These are phyloP conservation scores for Glebionis coronaria DNA, from an alignment of 129 eudicot species.

Conservation along the genomic window DNA sequence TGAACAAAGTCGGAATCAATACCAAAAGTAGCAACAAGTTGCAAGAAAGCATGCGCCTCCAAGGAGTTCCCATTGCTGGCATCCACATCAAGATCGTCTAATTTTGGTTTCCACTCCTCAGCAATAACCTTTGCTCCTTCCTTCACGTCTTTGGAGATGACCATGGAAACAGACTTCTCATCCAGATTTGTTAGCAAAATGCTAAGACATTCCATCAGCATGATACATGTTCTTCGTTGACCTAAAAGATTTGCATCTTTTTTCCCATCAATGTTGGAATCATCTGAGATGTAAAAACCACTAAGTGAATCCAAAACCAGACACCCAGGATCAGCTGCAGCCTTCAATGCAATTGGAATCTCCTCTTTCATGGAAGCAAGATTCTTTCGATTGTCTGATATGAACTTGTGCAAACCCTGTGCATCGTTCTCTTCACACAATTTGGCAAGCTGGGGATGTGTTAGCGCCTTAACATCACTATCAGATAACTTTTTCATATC, in stretches of 20 bases:
- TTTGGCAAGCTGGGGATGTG: slow-evolving; percentile 75
- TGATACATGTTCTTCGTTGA: slow-evolving; percentile 81
- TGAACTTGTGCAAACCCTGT: slow-evolving; percentile 79
- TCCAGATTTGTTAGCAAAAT: slow-evolving; percentile 47
- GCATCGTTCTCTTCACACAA: slow-evolving; percentile 78
- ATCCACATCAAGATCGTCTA: slow-evolving; percentile 89
- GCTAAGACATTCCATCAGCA: slow-evolving; percentile 95
- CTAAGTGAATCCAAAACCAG: slow-evolving; percentile 82
- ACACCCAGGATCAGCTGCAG: slow-evolving; percentile 75
- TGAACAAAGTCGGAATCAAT: slow-evolving; percentile 79
- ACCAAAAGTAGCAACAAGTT: slow-evolving; percentile 83
- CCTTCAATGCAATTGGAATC: slow-evolving; percentile 79
- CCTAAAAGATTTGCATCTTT: slow-evolving; percentile 89
- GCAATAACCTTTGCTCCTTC: slow-evolving; percentile 86
- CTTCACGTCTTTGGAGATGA: slow-evolving; percentile 57
- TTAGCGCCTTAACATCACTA: slow-evolving; percentile 49
- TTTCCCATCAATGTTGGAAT: slow-evolving; percentile 50
- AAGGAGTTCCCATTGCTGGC: slow-evolving; percentile 92
- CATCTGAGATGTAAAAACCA: slow-evolving; percentile 52
- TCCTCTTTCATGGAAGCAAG: slow-evolving; percentile 84
- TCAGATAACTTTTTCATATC: slow-evolving; percentile 34
- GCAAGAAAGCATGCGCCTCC: slow-evolving; percentile 99
- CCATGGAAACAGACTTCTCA: slow-evolving; percentile 38
- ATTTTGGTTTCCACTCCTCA: slow-evolving; percentile 92
- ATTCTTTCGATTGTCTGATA: slow-evolving; percentile 94